Evolutionary conservation across 805 yeast genomes (phyloP).

Genomic region (Yamadazyma sp.): DNA sequence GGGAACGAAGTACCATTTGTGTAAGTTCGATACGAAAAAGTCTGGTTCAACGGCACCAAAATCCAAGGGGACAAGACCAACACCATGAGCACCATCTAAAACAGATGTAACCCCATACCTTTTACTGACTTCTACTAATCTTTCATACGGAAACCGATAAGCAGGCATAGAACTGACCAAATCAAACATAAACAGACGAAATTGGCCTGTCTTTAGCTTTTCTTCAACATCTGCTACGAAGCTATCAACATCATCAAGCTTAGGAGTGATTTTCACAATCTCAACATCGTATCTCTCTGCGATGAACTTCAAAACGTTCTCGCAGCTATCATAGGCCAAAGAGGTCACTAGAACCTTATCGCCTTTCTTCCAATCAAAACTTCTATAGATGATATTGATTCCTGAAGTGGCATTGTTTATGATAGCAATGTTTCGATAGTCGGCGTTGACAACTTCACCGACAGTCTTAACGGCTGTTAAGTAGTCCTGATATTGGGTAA

Average conservation of each 20-base stretch:
- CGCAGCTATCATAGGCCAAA: conserved; percentile 56
- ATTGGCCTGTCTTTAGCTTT: conserved; percentile 19
- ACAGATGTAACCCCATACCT: conserved; percentile 50
- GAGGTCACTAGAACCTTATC: conserved; percentile 52
- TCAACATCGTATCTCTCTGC: conserved; percentile 28
- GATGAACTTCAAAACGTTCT: conserved; percentile 48
- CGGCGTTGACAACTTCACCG: conserved; percentile 45
- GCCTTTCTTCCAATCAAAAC: conserved; percentile 49
- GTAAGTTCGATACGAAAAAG: conserved; percentile 60
- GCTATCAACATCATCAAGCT: conserved; percentile 38
- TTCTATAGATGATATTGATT: conserved; percentile 55
- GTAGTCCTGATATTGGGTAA: conserved; percentile 27
- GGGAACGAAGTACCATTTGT: conserved; percentile 68
- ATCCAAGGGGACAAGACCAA: conserved; percentile 53
- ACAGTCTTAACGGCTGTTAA: conserved; percentile 36
- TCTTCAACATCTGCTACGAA: conserved; percentile 24
- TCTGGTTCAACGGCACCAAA: conserved; percentile 51
- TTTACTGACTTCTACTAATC: conserved; percentile 45
- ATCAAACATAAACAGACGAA: conserved; percentile 53
- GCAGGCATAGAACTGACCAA: conserved; percentile 67
- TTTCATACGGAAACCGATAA: conserved; percentile 53
- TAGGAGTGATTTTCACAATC: conserved; percentile 35
- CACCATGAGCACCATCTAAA: conserved; percentile 73
- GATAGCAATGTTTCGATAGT: conserved; percentile 49
- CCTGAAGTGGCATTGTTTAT: conserved; percentile 63